A percentile compares a stretch with the other conserved stretches of the same genome.
Conservation (phyloP, 306 rosid species). For the Coriaria nepalensis region DNA sequence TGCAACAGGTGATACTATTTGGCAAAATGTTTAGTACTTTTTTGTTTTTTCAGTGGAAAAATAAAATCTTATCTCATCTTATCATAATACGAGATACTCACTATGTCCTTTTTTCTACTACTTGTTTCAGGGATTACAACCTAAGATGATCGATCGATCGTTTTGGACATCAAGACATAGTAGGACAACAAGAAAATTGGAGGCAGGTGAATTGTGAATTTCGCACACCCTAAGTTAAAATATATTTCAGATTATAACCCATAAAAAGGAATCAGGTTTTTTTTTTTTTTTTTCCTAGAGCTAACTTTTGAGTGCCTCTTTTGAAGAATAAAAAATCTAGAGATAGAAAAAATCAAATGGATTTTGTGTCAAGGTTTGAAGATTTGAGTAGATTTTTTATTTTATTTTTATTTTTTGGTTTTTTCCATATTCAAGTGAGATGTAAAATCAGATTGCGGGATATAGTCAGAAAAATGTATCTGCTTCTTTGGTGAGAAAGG, state of each 20-base stretch:
- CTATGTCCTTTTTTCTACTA: constrained; percentile 7
- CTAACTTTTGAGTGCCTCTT: constrained; percentile 27
- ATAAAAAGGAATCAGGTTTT: not conserved
- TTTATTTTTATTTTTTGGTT: constrained; percentile 37
- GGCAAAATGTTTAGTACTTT: not conserved
- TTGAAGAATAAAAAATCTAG: constrained; percentile 63
- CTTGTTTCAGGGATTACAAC: constrained; percentile 64
- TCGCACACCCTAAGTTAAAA: constrained; percentile 11
- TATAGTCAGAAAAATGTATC: constrained; percentile 73
- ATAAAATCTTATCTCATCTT: not conserved
- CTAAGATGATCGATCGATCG: constrained; percentile 50
- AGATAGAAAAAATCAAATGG: constrained; percentile 57
- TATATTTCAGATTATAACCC: constrained; percentile 2
- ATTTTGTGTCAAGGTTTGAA: constrained; percentile 62
- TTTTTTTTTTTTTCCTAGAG: constrained; percentile 4
- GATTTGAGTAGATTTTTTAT: constrained; percentile 30
- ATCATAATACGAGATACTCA: constrained; percentile 3
- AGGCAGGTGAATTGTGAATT: constrained; percentile 80
- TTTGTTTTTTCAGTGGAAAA: not conserved
- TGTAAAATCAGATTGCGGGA: constrained; percentile 99
- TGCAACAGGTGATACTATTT: no score
- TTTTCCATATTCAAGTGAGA: constrained; percentile 93
- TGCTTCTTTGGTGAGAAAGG: constrained; percentile 72
- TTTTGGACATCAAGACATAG: constrained; percentile 39
- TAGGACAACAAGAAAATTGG: constrained; percentile 51